phyloP scores from a whole-genome alignment of 208 protist species.

The Crithidia fasciculata region DNA sequence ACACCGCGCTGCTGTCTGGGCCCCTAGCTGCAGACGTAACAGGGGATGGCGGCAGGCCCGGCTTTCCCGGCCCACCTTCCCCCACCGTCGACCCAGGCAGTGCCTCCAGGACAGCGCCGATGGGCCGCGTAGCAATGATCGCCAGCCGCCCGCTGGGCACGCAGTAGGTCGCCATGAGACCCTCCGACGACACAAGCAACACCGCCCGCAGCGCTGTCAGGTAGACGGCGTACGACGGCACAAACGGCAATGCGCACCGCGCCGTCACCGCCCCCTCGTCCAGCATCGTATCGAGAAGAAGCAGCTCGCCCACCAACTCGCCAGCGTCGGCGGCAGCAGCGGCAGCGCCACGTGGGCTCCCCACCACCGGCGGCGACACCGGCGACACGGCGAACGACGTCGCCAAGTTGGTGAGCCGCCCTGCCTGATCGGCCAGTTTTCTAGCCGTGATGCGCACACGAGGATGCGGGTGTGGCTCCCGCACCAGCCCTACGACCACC shows the following conservation, averaged over 20 bases:
- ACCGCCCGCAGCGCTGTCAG: conserved; percentile 60
- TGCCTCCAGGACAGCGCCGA: conserved; percentile 27
- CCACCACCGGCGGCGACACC: background rate
- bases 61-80: conserved; percentile 1
- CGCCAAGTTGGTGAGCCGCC: background rate
- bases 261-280: conserved; percentile 42
- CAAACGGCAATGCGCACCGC: conserved; percentile 77
- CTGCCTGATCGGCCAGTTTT: background rate
- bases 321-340: background rate
- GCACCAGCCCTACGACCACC: conserved; percentile 56
- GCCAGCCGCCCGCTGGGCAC: conserved; percentile 46
- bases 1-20: conserved; percentile 1
- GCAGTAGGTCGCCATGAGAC: conserved; percentile 65
- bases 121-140: conserved; percentile 38
- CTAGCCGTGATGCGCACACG: background rate
- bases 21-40: background rate
- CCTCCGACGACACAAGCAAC: conserved; percentile 67
- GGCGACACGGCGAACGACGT: conserved; percentile 4
- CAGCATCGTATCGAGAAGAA: conserved; percentile 44
- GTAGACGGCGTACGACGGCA: conserved; percentile 70
- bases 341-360: background rate
- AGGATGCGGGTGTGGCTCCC: conserved; percentile 40
- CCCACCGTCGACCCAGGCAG: conserved; percentile 11
- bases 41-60: background rate
- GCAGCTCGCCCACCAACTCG: conserved; percentile 42